Percentiles rank a stretch among this genome's conserved stretches.
These are phyloP conservation scores for Sextonia rubra DNA, from an alignment of 164 flowering plant genomes.

Conservation along the genomic window DNA sequence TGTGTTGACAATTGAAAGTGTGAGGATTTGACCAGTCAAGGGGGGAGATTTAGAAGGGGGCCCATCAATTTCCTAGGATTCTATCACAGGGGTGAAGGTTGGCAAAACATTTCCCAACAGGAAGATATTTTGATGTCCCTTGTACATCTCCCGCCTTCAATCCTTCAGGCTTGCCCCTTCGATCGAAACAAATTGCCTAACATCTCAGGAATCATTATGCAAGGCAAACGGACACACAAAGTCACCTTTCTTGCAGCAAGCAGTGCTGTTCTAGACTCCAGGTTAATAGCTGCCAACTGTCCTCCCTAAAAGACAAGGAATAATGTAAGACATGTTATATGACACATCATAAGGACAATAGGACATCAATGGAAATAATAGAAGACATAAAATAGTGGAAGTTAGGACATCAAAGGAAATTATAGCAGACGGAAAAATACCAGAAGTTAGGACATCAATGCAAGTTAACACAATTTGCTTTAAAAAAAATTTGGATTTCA, in stretches of 20 bases:
- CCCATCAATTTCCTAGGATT: too few relatives aligned
- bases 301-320: slow-evolving; percentile 58
- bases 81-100: too few relatives aligned
- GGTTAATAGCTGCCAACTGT: slow-evolving; percentile 64
- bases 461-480: background rate
- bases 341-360: background rate
- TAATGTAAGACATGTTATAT: slow-evolving; percentile 3
- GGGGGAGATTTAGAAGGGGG: too few relatives aligned
- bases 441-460: background rate
- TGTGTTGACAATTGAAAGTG: too few relatives aligned
- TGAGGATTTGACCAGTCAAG: too few relatives aligned
- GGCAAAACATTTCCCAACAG: background rate
- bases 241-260: slow-evolving; percentile 71
- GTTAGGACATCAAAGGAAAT: background rate
- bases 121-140: background rate
- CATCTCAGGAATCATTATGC: background rate
- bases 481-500: too few relatives aligned
- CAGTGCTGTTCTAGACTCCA: slow-evolving; percentile 70
- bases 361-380: background rate
- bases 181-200: background rate
- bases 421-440: background rate
- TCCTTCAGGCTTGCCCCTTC: background rate
- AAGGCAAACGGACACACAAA: background rate
- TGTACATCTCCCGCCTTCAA: background rate
- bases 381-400: too few relatives aligned